phyloP scores from a whole-genome alignment of 2,329 filamentous ascomycete species.

The Chaetothyriales sp. region DNA sequence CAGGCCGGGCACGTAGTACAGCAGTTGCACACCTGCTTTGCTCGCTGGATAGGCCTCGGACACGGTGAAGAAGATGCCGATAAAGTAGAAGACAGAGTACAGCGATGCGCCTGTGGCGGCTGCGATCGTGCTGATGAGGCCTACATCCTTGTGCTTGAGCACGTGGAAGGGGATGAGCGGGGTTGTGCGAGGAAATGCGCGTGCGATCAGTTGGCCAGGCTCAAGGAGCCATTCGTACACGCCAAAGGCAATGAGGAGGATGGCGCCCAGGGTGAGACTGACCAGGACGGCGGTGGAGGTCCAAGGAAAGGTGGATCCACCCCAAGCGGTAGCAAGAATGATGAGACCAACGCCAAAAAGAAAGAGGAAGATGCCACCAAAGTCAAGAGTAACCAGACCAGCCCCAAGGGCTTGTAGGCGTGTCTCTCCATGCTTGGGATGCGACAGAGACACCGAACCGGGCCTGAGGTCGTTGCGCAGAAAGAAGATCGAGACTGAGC shows the following conservation, averaged over 20 bases:
- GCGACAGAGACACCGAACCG: conserved; percentile 23
- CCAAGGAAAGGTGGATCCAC: conserved; percentile 33
- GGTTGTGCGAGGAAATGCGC: conserved; percentile 40
- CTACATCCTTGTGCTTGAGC: conserved; percentile 44
- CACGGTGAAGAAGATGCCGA: conserved; percentile 53
- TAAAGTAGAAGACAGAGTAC: conserved; percentile 52
- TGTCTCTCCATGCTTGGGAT: background rate
- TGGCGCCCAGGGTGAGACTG: conserved; percentile 28
- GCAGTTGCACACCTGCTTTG: conserved; percentile 42
- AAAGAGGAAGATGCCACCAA: conserved; percentile 33
- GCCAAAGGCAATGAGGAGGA: conserved; percentile 25
- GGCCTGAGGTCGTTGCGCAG: conserved; percentile 45
- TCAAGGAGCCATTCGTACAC: conserved; percentile 36
- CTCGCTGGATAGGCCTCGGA: conserved; percentile 41
- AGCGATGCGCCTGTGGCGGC: conserved; percentile 43
- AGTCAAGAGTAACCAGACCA: conserved; percentile 41
- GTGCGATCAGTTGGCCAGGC: conserved; percentile 34
- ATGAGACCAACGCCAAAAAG: conserved; percentile 30
- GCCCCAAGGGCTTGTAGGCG: conserved; percentile 26
- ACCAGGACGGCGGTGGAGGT: conserved; percentile 26
- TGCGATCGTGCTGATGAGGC: conserved; percentile 49
- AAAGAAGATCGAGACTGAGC: conserved; percentile 35
- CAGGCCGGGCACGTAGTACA: conserved; percentile 53
- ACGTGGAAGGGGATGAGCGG: conserved; percentile 53
- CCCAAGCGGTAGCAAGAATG: conserved; percentile 33